Conservation (phyloP, 495 filamentous ascomycete species). For the Pyrenopolyporus hunteri region DNA sequence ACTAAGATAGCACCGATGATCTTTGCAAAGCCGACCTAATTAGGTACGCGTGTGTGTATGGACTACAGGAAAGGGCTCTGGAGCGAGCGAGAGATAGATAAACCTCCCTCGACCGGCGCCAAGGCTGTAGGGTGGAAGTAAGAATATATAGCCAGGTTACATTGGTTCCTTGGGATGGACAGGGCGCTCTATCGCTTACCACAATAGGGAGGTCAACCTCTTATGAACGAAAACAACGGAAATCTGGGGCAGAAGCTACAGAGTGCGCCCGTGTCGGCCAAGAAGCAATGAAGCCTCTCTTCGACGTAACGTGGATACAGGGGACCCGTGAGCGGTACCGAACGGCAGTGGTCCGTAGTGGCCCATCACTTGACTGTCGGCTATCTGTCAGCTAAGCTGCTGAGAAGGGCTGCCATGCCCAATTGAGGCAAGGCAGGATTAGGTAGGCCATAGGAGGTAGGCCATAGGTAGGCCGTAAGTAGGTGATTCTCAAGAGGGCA, state of each 20-base stretch:
- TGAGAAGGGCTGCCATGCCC: too few species aligned
- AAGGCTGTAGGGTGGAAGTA: constrained; percentile 28
- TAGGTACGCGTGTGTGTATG: constrained; percentile 6
- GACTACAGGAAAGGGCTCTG: not conserved
- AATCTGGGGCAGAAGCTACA: constrained; percentile 28
- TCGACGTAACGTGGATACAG: constrained; percentile 28
- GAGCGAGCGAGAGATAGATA: not conserved
- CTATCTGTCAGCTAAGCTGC: constrained; percentile 7
- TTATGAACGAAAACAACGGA: constrained; percentile 29
- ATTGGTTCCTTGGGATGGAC: constrained; percentile 14
- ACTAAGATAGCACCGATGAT: constrained; percentile 21
- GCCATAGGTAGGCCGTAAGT: too few species aligned
- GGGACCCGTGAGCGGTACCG: constrained; percentile 30
- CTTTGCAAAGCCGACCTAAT: constrained; percentile 20
- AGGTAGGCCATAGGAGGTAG: too few species aligned
- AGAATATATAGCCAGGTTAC: constrained; percentile 22
- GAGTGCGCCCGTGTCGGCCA: constrained; percentile 32
- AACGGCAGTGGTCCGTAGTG: constrained; percentile 30
- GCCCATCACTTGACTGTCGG: constrained; percentile 34
- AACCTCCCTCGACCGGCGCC: constrained; percentile 5
- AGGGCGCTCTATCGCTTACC: constrained; percentile 12
- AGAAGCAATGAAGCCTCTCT: constrained; percentile 25
- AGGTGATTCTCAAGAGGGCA: too few species aligned
- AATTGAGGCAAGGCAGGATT: constrained; percentile 8
- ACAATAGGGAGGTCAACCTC: constrained; percentile 27